Evolutionary conservation across 208 protist genomes (phyloP), one percentile per base, ranked within the genome.

Genomic region (Tetramitus jugosus): DNA sequence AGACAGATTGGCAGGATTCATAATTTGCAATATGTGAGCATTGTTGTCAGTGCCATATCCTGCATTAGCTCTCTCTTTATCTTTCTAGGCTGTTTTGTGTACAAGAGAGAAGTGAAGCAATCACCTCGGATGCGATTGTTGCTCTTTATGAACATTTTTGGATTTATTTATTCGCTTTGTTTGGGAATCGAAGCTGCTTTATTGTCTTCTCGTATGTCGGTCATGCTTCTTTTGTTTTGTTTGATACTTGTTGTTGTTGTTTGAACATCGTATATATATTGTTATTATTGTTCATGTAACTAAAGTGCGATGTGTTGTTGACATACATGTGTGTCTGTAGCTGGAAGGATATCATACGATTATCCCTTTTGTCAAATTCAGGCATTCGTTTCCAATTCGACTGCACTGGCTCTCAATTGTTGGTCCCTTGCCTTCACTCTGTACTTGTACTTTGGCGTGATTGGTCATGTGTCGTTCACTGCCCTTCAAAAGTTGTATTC

Each of bases 301-400:
- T n/a, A n/a, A n/a, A n/a, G n/a, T n/a, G n/a, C n/a, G n/a, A n/a
- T n/a, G n/a, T n/a, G n/a, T n/a, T n/a, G n/a, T n/a, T n/a, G n/a
- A 56, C 10, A 10, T 26, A 56, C 49, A 56, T 26, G 10, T 56
- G 20, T 26, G 23, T 26, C 1, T 17, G 31, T 3, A 69, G 37
- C 23, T 13, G 31, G 31, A 39, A 43, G 31, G 23, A 37, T 45
- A 17, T 29, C 62, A 20, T 69, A 69, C n/a, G 23, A 37, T 39
- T 69, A 69, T 69, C 62, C 62, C 43, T 17, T 69, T 31, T 69
- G 62, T n/a, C 62, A 69, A 69, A 43, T 69, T 69, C 62, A 69
- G 31, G 62, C 62, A 39, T 69, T 69, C 26, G 35, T 69, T 69
- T 29, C 62, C 0, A 69, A 69, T 45, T 43, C 26, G 10, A 37